Conservation (phyloP, 495 filamentous ascomycete species). For the Trichoderma reesei region DNA sequence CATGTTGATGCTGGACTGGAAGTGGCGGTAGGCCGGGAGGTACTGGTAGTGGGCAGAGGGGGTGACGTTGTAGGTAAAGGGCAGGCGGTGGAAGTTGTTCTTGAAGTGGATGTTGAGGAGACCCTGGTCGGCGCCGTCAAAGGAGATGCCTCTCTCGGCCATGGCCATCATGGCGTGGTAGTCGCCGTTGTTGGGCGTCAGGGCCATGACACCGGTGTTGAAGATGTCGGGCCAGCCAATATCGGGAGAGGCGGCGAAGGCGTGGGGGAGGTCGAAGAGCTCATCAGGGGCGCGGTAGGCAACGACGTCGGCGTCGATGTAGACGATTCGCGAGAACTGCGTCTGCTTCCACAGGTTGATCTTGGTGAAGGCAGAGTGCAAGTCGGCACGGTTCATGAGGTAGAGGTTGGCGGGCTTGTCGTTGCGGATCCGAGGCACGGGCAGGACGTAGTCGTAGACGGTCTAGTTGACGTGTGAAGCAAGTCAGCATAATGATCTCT, state of each 20-base stretch:
- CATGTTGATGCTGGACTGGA: constrained; percentile 74
- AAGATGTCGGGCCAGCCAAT: constrained; percentile 98
- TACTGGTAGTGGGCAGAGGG: constrained; percentile 93
- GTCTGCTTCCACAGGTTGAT: constrained; percentile 88
- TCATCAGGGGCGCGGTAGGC: constrained; percentile 83
- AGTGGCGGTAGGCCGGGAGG: constrained; percentile 87
- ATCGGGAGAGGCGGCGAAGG: constrained; percentile 87
- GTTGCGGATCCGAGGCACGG: constrained; percentile 69
- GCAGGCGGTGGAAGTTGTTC: constrained; percentile 70
- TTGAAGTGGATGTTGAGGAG: constrained; percentile 91
- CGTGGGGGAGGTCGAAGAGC: constrained; percentile 64
- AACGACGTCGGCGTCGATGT: constrained; percentile 86
- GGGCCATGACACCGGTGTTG: constrained; percentile 91
- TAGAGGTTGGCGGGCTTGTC: constrained; percentile 70
- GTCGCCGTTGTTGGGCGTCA: constrained; percentile 78
- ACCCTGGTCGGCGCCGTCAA: constrained; percentile 96
- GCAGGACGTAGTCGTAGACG: constrained; percentile 81
- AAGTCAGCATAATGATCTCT: constrained; percentile 12
- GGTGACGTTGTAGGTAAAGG: constrained; percentile 95
- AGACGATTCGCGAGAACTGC: constrained; percentile 84
- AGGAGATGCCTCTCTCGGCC: constrained; percentile 78
- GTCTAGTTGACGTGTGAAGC: constrained; percentile 43
- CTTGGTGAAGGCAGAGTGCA: constrained; percentile 90
- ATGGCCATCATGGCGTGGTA: constrained; percentile 76
- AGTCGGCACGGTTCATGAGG: constrained; percentile 84